Evolutionary conservation across 176 grass and related monocot species (phyloP), one percentile per base, ranked within the genome.

Genomic region (Panicum miliaceum): DNA sequence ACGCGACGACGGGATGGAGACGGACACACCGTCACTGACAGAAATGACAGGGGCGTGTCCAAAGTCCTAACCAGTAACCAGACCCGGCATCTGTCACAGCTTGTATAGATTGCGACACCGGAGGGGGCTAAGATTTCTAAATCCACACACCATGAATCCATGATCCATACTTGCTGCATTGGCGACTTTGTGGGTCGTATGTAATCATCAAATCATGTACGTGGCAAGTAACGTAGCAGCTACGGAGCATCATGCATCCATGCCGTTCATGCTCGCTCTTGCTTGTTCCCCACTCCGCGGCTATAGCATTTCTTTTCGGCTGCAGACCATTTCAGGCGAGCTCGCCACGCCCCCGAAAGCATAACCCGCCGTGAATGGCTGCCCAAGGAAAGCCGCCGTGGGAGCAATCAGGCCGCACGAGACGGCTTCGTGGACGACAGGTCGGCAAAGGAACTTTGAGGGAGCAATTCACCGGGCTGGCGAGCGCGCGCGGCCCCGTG

Each of bases 181-280:
- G 25, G 41, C 59, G 77, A 5, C 45, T 22, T 76, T 67, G 72
- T 14, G 16, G 8, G 8, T 1, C 36, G 72, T 54, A 45, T 41
- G 8, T 41, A 8, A 41, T 32, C 29, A 12, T 22, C 9, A 4
- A 25, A 25, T 59, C 10, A 58, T 56, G 52, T 34, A 56, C 7
- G 78, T 80, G 62, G 19, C 43, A 7, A 37, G 61, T 53, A 36
- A 67, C 77, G 77, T 67, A 67, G 61, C 12, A 9, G 61, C 73
- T 41, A 76, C 73, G 73, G 52, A 58, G 53, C 77, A 52, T 15
- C 19, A 34, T 14, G 71, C 6, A 3, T 25, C 7, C n/a, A 1
- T 12, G 61, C 4, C 38, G 19, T 19, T 36, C 50, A 35, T 37
- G 74, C 35, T 12, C 12, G 23, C 16, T 59, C 29, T 27, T 68